Conservation (phyloP, 2,329 filamentous ascomycete species). For the Raffaelea deltoideospora region DNA sequence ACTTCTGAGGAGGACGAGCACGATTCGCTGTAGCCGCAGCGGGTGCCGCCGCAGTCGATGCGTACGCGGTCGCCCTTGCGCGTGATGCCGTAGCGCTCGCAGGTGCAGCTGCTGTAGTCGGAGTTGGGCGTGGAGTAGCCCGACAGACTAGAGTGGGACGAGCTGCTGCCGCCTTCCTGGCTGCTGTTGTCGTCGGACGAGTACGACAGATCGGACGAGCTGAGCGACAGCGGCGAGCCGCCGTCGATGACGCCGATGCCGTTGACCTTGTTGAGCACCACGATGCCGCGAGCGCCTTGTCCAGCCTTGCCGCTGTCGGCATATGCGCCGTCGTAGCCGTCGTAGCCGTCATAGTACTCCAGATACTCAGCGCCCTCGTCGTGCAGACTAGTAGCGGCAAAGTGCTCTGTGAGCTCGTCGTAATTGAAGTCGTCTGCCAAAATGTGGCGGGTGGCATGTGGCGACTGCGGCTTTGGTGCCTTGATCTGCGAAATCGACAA, state of each 20-base stretch:
- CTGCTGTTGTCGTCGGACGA: constrained; percentile 56
- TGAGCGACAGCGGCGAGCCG: constrained; percentile 47
- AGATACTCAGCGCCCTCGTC: constrained; percentile 24
- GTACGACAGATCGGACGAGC: constrained; percentile 48
- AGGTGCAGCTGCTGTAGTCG: constrained; percentile 69
- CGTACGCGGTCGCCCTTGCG: constrained; percentile 85
- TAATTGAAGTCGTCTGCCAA: constrained; percentile 65
- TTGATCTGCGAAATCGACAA: constrained; percentile 80
- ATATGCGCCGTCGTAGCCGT: constrained; percentile 2
- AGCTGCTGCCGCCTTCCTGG: too few relatives aligned
- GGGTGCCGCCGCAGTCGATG: constrained; percentile 82
- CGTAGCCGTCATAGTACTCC: constrained; percentile 29
- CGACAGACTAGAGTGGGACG: constrained; percentile 56
- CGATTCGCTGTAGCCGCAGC: constrained; percentile 67
- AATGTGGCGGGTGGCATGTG: constrained; percentile 76
- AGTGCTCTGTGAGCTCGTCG: constrained; percentile 66
- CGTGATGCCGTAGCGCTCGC: constrained; percentile 93
- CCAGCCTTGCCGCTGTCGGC: constrained; percentile 17
- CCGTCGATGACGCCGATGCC: constrained; percentile 34
- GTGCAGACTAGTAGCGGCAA: constrained; percentile 45
- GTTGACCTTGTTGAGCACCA: constrained; percentile 17
- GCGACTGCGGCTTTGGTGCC: constrained; percentile 78
- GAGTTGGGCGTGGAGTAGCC: constrained; percentile 69
- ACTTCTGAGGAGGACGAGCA: constrained; percentile 50
- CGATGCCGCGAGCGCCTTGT: background rate